phyloP scores from a whole-genome alignment of 2,329 filamentous ascomycete genomes.

The Metarhizium brunneum region DNA sequence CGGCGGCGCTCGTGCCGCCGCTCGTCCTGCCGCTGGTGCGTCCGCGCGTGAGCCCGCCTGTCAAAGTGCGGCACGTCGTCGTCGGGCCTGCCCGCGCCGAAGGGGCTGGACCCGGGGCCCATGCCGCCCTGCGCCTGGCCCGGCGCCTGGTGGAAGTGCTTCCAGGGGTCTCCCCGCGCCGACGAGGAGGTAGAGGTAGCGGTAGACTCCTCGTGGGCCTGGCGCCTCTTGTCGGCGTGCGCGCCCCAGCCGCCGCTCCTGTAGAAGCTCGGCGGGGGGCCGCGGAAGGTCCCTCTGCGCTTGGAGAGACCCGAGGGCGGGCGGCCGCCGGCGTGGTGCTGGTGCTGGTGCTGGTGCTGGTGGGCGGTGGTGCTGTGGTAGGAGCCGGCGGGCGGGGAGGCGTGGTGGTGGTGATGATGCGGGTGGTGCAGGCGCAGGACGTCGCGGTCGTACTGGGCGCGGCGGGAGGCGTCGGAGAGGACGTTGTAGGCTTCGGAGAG shows the following conservation, averaged over 20 bases:
- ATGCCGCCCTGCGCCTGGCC: too few species aligned
- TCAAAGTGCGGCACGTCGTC: slow-evolving; percentile 67
- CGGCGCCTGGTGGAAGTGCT: too few species aligned
- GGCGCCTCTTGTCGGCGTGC: slow-evolving; percentile 48
- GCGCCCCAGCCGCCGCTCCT: slow-evolving; percentile 68
- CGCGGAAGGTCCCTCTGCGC: slow-evolving; percentile 65
- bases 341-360: slow-evolving; percentile 31
- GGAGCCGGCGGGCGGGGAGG: slow-evolving; percentile 57
- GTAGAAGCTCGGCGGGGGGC: slow-evolving; percentile 86
- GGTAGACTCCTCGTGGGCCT: slow-evolving; percentile 38
- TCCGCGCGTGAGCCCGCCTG: slow-evolving; percentile 59
- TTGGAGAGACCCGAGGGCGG: slow-evolving; percentile 74
- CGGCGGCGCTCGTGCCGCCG: slow-evolving; percentile 25
- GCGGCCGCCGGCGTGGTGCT: slow-evolving; percentile 58
- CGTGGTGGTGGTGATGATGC: slow-evolving; percentile 45
- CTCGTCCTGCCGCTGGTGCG: slow-evolving; percentile 56
- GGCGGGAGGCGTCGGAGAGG: slow-evolving; percentile 64
- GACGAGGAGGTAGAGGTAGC: slow-evolving; percentile 7
- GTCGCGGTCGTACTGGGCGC: slow-evolving; percentile 72
- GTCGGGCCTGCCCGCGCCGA: slow-evolving; percentile 32
- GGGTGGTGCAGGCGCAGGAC: slow-evolving; percentile 34
- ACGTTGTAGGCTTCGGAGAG: slow-evolving; percentile 78
- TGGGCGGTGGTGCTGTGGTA: too few species aligned
- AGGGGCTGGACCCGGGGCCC: slow-evolving; percentile 41
- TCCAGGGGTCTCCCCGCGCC: too few species aligned